phyloP scores from a whole-genome alignment of 441 rosid species.

The Dalechampia spathulata region DNA sequence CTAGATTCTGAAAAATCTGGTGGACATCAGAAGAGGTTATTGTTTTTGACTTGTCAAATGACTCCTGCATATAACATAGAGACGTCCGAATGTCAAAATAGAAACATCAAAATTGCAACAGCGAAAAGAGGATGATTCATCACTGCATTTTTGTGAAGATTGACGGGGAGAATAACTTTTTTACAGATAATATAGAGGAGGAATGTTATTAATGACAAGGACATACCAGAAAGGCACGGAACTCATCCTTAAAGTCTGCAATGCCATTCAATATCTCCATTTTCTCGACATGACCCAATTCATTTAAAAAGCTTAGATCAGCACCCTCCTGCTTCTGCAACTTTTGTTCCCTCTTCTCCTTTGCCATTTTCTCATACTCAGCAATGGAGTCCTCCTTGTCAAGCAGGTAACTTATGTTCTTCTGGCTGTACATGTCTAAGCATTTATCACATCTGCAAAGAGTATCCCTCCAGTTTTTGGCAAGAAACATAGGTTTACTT shows the following conservation, averaged over 20 bases:
- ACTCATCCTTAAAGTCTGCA: conserved; percentile 69
- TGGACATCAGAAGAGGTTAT: conserved; percentile 72
- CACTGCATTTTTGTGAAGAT: no score
- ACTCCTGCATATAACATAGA: conserved; percentile 43
- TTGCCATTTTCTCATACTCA: conserved; percentile 84
- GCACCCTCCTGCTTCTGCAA: conserved; percentile 75
- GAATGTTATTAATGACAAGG: neutral
- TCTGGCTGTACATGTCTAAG: conserved; percentile 50
- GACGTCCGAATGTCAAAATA: no score
- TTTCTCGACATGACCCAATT: conserved; percentile 84
- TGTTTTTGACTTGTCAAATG: conserved; percentile 70
- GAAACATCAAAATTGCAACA: no score
- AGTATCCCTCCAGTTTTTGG: conserved; percentile 75
- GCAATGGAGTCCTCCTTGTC: conserved; percentile 80
- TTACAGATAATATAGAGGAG: neutral
- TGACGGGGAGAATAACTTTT: no score
- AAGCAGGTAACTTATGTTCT: conserved; percentile 51
- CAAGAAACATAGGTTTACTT: conserved; percentile 67
- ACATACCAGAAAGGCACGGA: conserved; percentile 62
- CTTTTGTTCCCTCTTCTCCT: conserved; percentile 86
- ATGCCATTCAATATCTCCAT: conserved; percentile 84
- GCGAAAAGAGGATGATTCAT: no score
- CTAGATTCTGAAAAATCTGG: conserved; percentile 82
- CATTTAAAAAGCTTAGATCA: conserved; percentile 50
- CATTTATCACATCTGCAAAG: conserved; percentile 78